A percentile compares a stretch with the other conserved stretches of the same genome.
phyloP scores from a whole-genome alignment of 2,329 filamentous ascomycete genomes.

The Verticillium nonalfalfae region DNA sequence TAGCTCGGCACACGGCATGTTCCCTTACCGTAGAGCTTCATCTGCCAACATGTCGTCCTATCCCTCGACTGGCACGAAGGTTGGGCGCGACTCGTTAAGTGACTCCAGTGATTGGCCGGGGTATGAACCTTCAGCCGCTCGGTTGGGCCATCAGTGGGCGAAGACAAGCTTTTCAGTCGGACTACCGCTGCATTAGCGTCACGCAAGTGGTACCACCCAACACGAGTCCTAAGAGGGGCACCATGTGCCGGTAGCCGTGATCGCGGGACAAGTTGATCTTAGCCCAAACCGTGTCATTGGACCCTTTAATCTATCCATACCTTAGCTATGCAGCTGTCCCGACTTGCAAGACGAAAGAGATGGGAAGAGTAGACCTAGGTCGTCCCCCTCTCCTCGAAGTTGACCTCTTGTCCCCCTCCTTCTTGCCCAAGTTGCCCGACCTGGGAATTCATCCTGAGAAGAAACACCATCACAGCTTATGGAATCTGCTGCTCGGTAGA shows the following conservation, averaged over 20 bases:
- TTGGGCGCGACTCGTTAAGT: not conserved
- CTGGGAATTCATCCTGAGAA: not conserved
- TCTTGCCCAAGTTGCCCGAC: not conserved
- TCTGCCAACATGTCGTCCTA: not conserved
- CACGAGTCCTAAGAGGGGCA: not conserved
- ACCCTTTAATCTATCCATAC: not conserved
- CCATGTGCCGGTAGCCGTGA: not conserved
- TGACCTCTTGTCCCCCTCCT: not conserved
- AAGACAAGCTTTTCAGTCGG: slow-evolving; percentile 1
- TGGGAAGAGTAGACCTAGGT: not conserved
- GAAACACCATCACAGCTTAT: not conserved
- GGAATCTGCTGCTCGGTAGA: not conserved
- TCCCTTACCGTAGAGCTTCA: not conserved
- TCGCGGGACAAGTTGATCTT: not conserved
- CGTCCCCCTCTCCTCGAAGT: not conserved
- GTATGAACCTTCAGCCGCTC: not conserved
- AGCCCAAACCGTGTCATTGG: not conserved
- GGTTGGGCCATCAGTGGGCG: not conserved
- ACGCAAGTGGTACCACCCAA: not conserved
- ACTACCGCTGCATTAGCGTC: slow-evolving; percentile 1
- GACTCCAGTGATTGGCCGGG: not conserved
- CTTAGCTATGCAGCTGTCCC: not conserved
- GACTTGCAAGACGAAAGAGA: not conserved
- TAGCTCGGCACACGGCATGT: not conserved
- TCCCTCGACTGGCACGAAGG: not conserved